These are phyloP conservation scores for Paecilomyces formosus DNA, from an alignment of 2,329 filamentous ascomycete genomes.

Conservation along the genomic window DNA sequence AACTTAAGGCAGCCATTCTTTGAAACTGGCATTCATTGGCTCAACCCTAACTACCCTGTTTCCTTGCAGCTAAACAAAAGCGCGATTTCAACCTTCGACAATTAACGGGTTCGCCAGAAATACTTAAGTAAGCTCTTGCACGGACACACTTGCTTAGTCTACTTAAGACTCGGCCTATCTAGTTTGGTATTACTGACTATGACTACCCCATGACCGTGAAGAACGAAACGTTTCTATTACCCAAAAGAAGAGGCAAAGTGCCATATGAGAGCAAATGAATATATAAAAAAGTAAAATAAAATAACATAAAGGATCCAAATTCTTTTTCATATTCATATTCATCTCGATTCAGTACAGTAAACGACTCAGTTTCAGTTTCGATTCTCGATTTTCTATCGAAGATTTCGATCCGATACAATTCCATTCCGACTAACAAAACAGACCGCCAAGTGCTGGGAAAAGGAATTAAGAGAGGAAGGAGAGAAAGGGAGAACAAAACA, in stretches of 20 bases:
- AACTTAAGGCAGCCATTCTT: not conserved
- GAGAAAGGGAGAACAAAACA: not conserved
- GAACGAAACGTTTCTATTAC: no score
- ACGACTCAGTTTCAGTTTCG: not conserved
- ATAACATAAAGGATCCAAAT: not conserved
- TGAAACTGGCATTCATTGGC: no score
- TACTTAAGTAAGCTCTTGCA: no score
- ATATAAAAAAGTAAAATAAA: not conserved
- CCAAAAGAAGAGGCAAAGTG: not conserved
- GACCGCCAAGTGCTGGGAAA: not conserved
- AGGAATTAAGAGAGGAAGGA: not conserved
- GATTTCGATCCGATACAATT: not conserved
- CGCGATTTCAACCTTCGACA: no score
- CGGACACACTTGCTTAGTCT: no score
- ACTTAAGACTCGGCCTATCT: no score
- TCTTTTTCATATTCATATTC: constrained; percentile 9
- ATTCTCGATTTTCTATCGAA: not conserved
- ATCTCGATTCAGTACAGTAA: not conserved
- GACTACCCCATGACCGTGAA: no score
- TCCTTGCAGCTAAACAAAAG: no score
- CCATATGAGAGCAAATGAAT: no score
- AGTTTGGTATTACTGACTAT: no score
- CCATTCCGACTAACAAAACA: not conserved
- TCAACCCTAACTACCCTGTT: no score
- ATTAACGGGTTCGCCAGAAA: no score